phyloP scores from a whole-genome alignment of 148 eudicot genomes.

The Spergularia marina region DNA sequence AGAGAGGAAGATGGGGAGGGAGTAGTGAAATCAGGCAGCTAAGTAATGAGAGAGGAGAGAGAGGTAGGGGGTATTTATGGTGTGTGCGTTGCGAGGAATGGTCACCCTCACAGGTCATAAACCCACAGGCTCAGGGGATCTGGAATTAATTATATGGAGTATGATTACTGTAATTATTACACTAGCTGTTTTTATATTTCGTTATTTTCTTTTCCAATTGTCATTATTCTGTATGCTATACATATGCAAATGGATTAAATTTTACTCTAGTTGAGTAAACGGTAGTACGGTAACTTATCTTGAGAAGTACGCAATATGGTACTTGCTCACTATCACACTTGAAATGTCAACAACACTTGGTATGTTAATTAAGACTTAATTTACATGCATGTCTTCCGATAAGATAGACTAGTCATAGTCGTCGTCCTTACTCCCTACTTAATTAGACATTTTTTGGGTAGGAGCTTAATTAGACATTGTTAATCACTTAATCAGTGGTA shows the following conservation, averaged over 20 bases:
- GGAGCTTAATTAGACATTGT: too few species aligned
- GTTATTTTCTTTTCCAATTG: not conserved
- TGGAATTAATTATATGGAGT: conserved; percentile 1
- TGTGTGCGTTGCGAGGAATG: not conserved
- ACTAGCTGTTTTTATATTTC: not conserved
- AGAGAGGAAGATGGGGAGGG: not conserved
- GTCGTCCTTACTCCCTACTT: too few species aligned
- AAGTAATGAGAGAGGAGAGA: not conserved
- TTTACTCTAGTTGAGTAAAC: not conserved
- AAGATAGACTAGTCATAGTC: too few species aligned
- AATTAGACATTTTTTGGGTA: too few species aligned
- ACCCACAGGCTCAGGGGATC: conserved; percentile 14
- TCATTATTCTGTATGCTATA: not conserved
- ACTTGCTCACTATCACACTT: not conserved
- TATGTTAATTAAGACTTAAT: not conserved
- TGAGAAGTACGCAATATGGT: not conserved
- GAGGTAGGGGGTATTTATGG: conserved; percentile 33
- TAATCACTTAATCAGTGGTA: too few species aligned
- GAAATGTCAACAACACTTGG: not conserved
- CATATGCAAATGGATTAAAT: not conserved
- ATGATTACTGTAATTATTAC: too few species aligned
- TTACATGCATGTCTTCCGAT: too few species aligned
- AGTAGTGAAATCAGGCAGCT: not conserved
- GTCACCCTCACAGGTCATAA: not conserved
- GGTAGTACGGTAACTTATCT: conserved; percentile 2